Evolutionary conservation across 192 early-diverging fungal species (phyloP).

Genomic region (Coemansia furcata): DNA sequence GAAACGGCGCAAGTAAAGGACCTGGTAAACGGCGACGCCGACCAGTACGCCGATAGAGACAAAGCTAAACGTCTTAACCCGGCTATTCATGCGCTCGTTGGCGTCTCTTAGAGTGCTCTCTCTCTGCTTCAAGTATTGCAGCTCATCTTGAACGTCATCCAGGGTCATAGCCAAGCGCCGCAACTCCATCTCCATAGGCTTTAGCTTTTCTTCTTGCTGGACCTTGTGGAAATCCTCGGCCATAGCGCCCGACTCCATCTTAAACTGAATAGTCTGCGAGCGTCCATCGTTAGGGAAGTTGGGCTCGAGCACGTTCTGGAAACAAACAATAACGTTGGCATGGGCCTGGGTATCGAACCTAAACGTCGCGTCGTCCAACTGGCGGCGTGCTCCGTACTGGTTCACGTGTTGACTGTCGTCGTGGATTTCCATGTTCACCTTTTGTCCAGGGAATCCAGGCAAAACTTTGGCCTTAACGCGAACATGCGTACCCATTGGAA

Average conservation of each 20-base stretch:
- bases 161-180: constrained; percentile 73
- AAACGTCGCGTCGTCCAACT: constrained; percentile 62
- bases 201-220: constrained; percentile 74
- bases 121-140: constrained; percentile 78
- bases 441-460: constrained; percentile 68
- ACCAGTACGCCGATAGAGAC: constrained; percentile 76
- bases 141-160: constrained; percentile 77
- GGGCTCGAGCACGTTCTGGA: constrained; percentile 67
- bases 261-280: constrained; percentile 66
- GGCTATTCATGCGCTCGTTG: constrained; percentile 90
- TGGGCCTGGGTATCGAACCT: constrained; percentile 85
- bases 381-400: constrained; percentile 67
- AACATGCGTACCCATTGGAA: constrained; percentile 67
- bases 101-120: constrained; percentile 84
- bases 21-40: constrained; percentile 71
- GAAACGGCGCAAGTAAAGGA: constrained; percentile 80
- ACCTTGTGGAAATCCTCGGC: constrained; percentile 72
- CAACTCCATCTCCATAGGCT: constrained; percentile 87
- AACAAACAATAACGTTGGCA: constrained; percentile 81
- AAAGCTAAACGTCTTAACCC: constrained; percentile 67
- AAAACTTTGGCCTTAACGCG: constrained; percentile 66
- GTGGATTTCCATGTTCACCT: constrained; percentile 59
- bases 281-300: constrained; percentile 53
- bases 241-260: constrained; percentile 82
- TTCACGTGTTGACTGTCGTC: constrained; percentile 72